Percentiles rank a stretch among this genome's conserved stretches.
These are phyloP conservation scores for Wallacemonas sp. DNA, from an alignment of 208 protist species.

Conservation along the genomic window DNA sequence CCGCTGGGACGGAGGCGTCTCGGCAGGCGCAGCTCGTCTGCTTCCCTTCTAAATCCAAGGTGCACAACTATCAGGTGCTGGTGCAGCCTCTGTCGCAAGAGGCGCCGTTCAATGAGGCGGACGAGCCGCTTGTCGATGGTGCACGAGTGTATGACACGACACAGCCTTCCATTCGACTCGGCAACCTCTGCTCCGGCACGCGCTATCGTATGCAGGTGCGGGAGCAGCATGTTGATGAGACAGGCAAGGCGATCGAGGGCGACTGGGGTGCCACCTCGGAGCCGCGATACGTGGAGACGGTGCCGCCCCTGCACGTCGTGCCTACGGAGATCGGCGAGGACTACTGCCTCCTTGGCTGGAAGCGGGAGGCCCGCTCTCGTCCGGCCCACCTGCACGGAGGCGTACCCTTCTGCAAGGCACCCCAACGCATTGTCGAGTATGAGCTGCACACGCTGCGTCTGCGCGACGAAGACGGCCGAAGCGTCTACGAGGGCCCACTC, in stretches of 20 bases:
- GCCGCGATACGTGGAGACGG: slow-evolving; percentile 59
- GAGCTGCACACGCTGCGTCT: slow-evolving; percentile 74
- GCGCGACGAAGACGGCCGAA: slow-evolving; percentile 35
- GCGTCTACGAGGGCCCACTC: slow-evolving; percentile 51
- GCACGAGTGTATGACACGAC: slow-evolving; percentile 89
- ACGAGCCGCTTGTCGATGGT: slow-evolving; percentile 81
- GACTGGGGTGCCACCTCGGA: slow-evolving; percentile 66
- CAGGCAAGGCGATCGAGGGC: slow-evolving; percentile 43
- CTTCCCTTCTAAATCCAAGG: slow-evolving; percentile 62
- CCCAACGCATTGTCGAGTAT: slow-evolving; percentile 39
- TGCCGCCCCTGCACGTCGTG: slow-evolving; percentile 63
- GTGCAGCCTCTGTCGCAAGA: slow-evolving; percentile 74
- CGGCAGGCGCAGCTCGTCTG: slow-evolving; percentile 36
- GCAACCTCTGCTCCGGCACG: slow-evolving; percentile 79
- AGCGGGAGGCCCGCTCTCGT: background rate
- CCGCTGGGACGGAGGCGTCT: slow-evolving; percentile 2
- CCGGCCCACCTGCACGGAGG: background rate
- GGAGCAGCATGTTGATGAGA: slow-evolving; percentile 73
- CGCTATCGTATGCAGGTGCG: slow-evolving; percentile 81
- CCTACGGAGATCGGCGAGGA: slow-evolving; percentile 90
- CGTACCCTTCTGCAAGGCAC: slow-evolving; percentile 6
- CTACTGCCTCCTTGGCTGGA: slow-evolving; percentile 86
- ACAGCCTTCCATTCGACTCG: slow-evolving; percentile 76
- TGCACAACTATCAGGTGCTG: slow-evolving; percentile 90
- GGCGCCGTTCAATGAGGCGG: slow-evolving; percentile 63